Percentiles rank a stretch among this genome's conserved stretches.
These are phyloP conservation scores for Samsoniella hepiali DNA, from an alignment of 2,329 filamentous ascomycete species.

Conservation along the genomic window DNA sequence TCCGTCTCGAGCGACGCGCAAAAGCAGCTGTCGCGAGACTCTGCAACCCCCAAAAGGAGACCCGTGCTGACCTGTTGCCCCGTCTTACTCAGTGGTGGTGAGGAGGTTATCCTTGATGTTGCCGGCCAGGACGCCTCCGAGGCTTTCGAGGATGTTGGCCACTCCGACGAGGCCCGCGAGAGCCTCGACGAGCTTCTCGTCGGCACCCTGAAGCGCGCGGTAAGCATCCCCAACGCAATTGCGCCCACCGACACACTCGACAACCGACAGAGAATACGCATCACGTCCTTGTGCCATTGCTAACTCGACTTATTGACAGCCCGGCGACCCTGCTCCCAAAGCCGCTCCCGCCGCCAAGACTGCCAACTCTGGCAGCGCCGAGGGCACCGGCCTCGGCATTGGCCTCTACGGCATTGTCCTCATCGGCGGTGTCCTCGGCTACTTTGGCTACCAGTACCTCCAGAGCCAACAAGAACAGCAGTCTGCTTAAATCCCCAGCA, in stretches of 20 bases:
- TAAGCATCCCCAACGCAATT: slow-evolving; percentile 42
- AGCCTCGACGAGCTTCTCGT: slow-evolving; percentile 76
- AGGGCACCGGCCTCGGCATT: slow-evolving; percentile 62
- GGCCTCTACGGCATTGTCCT: slow-evolving; percentile 79
- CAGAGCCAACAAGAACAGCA: slow-evolving; percentile 53
- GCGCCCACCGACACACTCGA: neutral
- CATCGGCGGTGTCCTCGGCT: slow-evolving; percentile 72
- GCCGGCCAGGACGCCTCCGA: slow-evolving; percentile 94
- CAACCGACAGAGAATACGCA: neutral
- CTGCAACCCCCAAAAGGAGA: neutral
- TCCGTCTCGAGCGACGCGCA: neutral
- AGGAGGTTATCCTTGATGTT: slow-evolving; percentile 96
- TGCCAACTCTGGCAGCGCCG: slow-evolving; percentile 46
- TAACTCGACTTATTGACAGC: slow-evolving; percentile 41
- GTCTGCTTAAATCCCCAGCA: slow-evolving; percentile 13
- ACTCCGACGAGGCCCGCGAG: slow-evolving; percentile 97
- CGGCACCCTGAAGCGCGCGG: slow-evolving; percentile 75
- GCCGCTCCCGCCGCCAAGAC: slow-evolving; percentile 47
- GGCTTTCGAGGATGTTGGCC: slow-evolving; percentile 98
- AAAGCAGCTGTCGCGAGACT: neutral
- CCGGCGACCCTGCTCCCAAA: slow-evolving; percentile 76
- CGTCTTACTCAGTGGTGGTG: slow-evolving; percentile 70
- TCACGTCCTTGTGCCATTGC: neutral
- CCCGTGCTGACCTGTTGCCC: neutral
- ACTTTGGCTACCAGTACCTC: slow-evolving; percentile 81